These are phyloP conservation scores for Arxiozyma slooffiae DNA, from an alignment of 1,139 yeast species.

Conservation along the genomic window DNA sequence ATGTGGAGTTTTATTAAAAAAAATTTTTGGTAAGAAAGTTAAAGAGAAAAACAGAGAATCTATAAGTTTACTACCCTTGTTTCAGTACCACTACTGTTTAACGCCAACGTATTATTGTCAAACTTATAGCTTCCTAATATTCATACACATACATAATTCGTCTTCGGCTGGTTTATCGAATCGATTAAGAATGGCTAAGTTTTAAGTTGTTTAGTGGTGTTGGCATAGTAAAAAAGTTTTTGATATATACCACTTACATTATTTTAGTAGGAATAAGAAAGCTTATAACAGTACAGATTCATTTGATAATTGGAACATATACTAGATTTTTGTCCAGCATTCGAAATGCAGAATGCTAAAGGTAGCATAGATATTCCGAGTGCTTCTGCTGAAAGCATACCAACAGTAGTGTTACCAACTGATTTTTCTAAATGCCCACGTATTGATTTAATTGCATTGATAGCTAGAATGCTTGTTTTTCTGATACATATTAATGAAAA, in stretches of 20 bases:
- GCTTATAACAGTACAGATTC: background rate
- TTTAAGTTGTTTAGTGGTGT: background rate
- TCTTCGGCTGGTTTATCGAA: background rate
- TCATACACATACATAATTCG: background rate
- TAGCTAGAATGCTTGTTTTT: conserved; percentile 71
- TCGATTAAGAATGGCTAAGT: background rate
- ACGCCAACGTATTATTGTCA: background rate
- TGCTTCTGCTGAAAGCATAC: background rate
- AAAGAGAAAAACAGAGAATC: background rate
- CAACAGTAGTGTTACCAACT: conserved; percentile 36
- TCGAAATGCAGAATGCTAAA: conserved; percentile 1
- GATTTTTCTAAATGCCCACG: conserved; percentile 47
- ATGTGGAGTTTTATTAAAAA: background rate
- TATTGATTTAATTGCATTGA: conserved; percentile 58
- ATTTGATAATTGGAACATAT: background rate
- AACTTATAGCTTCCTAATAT: too few species aligned
- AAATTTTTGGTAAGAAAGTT: background rate
- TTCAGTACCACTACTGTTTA: too few species aligned
- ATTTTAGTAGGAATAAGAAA: background rate
- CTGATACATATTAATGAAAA: conserved; percentile 59
- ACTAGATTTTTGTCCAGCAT: background rate
- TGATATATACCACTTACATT: background rate
- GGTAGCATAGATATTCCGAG: background rate
- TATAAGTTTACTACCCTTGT: too few species aligned
- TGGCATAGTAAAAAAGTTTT: too few species aligned